Percentiles rank a stretch among this genome's conserved stretches.
phyloP scores from a whole-genome alignment of 441 rosid species.

The Cnidoscolus chayamansa region DNA sequence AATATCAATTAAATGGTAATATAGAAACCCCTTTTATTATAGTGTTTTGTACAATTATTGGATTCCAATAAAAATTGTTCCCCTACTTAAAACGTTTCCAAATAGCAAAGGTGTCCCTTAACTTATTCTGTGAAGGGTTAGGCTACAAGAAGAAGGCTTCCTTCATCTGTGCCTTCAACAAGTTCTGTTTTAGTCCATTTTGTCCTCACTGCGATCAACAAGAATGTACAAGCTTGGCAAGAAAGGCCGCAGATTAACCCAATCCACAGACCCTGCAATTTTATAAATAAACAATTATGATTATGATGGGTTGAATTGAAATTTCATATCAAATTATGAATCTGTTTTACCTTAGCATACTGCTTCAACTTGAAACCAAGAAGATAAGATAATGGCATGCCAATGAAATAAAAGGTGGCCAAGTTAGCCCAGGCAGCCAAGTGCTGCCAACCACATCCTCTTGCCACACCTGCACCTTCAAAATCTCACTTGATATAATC shows the following conservation, averaged over 20 bases:
- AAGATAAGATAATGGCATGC: conserved; percentile 44
- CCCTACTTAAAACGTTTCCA: too few relatives aligned
- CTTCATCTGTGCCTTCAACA: neutral
- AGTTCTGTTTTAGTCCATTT: conserved; percentile 41
- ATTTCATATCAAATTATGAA: too few relatives aligned
- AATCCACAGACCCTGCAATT: conserved; percentile 60
- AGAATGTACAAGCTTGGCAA: conserved; percentile 37
- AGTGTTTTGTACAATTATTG: too few relatives aligned
- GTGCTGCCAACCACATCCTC: conserved; percentile 67
- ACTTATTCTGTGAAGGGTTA: too few relatives aligned
- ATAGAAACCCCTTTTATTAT: too few relatives aligned
- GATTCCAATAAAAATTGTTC: too few relatives aligned
- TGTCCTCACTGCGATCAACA: conserved; percentile 36
- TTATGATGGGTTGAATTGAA: too few relatives aligned
- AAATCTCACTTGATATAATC: neutral
- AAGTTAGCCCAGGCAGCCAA: conserved; percentile 42
- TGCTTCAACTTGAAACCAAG: conserved; percentile 48
- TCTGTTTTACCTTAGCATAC: conserved; percentile 37
- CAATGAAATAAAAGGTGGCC: conserved; percentile 46
- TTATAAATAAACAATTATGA: too few relatives aligned
- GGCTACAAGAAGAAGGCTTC: neutral
- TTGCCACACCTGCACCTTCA: conserved; percentile 42
- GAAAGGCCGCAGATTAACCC: conserved; percentile 57
- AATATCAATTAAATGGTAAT: too few relatives aligned
- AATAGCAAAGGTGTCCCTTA: too few relatives aligned